Evolutionary conservation across 2,329 filamentous ascomycete genomes (phyloP).

Genomic region (Cladophialophora bantiana): DNA sequence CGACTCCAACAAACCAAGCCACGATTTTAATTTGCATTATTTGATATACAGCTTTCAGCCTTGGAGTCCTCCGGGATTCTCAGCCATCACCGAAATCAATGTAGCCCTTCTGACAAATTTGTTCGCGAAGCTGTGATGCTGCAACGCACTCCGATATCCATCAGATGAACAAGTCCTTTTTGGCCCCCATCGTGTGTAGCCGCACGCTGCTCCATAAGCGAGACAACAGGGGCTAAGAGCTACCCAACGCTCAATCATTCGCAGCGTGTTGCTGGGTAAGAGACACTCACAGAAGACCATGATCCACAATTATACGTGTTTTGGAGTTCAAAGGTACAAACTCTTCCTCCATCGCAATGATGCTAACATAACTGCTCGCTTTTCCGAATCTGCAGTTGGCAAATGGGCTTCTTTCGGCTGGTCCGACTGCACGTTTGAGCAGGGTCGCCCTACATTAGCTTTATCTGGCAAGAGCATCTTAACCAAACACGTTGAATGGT

Average conservation of each 20-base stretch:
- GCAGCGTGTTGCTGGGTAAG: not conserved
- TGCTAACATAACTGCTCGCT: not conserved
- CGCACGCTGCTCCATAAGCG: not conserved
- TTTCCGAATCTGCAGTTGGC: not conserved
- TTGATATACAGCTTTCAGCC: not conserved
- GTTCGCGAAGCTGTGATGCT: not conserved
- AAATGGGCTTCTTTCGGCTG: not conserved
- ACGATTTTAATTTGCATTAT: not conserved
- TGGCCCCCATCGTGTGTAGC: not conserved
- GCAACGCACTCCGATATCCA: not conserved
- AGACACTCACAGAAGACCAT: not conserved
- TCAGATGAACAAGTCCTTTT: not conserved
- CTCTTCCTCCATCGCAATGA: not conserved
- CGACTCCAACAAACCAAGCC: not conserved
- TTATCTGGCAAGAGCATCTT: not conserved
- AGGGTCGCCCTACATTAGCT: not conserved
- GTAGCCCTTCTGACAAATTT: conserved; percentile 15
- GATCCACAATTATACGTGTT: not conserved
- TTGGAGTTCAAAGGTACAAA: not conserved
- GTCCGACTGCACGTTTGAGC: not conserved
- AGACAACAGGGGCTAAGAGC: not conserved
- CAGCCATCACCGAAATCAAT: not conserved
- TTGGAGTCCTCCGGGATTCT: not conserved
- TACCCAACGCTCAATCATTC: not conserved
- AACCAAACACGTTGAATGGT: not conserved